A percentile compares a stretch with the other conserved stretches of the same genome.
Evolutionary conservation across 305 asterid genomes (phyloP).

Genomic region (Solanum hybrid): DNA sequence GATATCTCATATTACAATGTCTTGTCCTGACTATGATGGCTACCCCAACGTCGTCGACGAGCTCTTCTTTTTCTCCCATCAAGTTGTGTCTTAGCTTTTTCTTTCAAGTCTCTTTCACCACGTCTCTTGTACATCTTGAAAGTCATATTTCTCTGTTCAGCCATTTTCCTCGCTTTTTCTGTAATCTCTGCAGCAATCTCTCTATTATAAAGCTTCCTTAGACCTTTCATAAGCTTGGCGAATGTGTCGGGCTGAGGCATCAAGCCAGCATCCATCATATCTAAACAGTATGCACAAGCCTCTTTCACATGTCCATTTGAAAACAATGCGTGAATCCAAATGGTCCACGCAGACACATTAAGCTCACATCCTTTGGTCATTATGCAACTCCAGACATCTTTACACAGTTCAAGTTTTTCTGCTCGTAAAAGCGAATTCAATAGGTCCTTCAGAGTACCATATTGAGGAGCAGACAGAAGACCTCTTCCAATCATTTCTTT

Average conservation of each 20-base stretch:
- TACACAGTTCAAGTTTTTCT: conserved; percentile 59
- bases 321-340: conserved; percentile 85
- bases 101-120: conserved; percentile 76
- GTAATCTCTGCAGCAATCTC: conserved; percentile 85
- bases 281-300: conserved; percentile 75
- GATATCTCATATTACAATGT: conserved; percentile 18
- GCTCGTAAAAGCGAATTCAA: conserved; percentile 68
- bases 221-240: conserved; percentile 76
- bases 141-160: conserved; percentile 66
- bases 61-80: conserved; percentile 75
- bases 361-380: conserved; percentile 69
- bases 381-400: conserved; percentile 76
- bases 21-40: conserved; percentile 33
- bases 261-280: conserved; percentile 82
- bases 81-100: conserved; percentile 51
- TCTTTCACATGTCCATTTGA: conserved; percentile 79
- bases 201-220: conserved; percentile 72
- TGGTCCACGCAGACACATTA: conserved; percentile 83
- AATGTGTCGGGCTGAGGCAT: conserved; percentile 99
- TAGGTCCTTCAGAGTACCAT: conserved; percentile 68
- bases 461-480: conserved; percentile 66
- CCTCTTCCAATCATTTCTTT: conserved; percentile 87
- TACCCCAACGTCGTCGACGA: conserved; percentile 65
- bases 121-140: conserved; percentile 92
- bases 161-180: conserved; percentile 77